Conservation (phyloP, 441 rosid species). For the Jatropha multifida region DNA sequence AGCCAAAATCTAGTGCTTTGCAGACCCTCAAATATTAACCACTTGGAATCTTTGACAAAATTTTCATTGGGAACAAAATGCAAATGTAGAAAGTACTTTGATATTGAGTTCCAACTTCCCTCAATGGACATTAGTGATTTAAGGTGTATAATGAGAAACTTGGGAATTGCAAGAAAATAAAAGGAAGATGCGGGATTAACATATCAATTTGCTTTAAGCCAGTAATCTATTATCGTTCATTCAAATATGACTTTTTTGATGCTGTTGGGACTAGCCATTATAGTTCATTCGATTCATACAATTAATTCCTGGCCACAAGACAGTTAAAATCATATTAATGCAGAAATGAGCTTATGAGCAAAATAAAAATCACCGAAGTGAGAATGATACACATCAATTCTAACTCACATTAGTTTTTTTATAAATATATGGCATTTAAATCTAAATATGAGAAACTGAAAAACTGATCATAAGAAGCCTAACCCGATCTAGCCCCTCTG, state of each 20-base stretch:
- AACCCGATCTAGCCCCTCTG: conserved; percentile 73
- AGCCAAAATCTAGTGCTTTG: too few relatives aligned
- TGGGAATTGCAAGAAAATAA: not conserved
- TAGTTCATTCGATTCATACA: not conserved
- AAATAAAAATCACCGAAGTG: not conserved
- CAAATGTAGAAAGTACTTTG: not conserved
- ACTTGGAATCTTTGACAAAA: too few relatives aligned
- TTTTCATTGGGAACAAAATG: too few relatives aligned
- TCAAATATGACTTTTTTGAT: too few relatives aligned
- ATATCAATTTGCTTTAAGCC: not conserved
- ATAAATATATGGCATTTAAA: not conserved
- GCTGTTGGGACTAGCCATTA: not conserved
- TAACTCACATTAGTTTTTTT: not conserved
- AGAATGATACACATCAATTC: not conserved
- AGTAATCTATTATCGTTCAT: not conserved
- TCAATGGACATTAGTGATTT: not conserved
- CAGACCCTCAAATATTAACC: too few relatives aligned
- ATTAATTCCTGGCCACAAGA: not conserved
- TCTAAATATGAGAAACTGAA: conserved; percentile 8
- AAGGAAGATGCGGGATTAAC: not conserved
- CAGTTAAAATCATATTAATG: not conserved
- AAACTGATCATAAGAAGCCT: conserved; percentile 21
- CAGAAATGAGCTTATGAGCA: not conserved
- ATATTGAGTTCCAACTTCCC: not conserved
- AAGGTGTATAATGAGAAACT: not conserved